Percentiles rank a stretch among this genome's conserved stretches.
Conservation (phyloP, 139 green algal species). For the Deuterostichococcus epilithicus region DNA sequence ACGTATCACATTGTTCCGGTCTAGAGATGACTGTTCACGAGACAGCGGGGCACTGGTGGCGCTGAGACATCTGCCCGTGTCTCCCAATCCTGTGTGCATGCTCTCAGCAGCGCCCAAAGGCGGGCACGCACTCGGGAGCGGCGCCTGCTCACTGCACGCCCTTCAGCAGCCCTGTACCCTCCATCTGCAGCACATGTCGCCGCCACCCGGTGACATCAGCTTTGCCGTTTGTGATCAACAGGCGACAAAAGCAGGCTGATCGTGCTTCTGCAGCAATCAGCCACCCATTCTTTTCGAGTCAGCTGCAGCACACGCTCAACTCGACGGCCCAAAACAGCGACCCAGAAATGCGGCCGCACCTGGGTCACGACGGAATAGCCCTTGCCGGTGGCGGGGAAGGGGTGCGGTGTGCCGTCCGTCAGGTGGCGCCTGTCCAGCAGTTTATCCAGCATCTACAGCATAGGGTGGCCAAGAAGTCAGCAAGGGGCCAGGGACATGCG, state of each 20-base stretch:
- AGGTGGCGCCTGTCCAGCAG: conserved; percentile 73
- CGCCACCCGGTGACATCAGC: background rate
- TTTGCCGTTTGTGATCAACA: too few relatives aligned
- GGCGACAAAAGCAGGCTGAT: too few relatives aligned
- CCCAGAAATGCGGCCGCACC: background rate
- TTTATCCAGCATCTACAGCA: conserved; percentile 46
- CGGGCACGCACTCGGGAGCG: too few relatives aligned
- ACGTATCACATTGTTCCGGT: too few relatives aligned
- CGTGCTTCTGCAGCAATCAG: too few relatives aligned
- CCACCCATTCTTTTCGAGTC: too few relatives aligned
- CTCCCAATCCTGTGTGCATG: too few relatives aligned
- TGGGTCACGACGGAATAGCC: conserved; percentile 60
- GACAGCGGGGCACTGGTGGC: too few relatives aligned
- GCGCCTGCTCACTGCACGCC: conserved; percentile 31
- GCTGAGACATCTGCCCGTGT: too few relatives aligned
- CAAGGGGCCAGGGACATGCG: too few relatives aligned
- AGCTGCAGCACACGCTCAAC: background rate
- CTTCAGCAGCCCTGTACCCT: conserved; percentile 45
- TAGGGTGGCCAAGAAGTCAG: background rate
- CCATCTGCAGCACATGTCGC: conserved; percentile 32
- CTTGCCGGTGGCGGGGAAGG: conserved; percentile 50
- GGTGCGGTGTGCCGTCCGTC: conserved; percentile 18
- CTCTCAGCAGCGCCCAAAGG: too few relatives aligned
- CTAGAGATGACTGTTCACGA: too few relatives aligned
- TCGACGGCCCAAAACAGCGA: background rate